A percentile compares a stretch with the other conserved stretches of the same genome.
These are phyloP conservation scores for Trametes meyenii DNA, from an alignment of 768 basidiomycete species.

Conservation along the genomic window DNA sequence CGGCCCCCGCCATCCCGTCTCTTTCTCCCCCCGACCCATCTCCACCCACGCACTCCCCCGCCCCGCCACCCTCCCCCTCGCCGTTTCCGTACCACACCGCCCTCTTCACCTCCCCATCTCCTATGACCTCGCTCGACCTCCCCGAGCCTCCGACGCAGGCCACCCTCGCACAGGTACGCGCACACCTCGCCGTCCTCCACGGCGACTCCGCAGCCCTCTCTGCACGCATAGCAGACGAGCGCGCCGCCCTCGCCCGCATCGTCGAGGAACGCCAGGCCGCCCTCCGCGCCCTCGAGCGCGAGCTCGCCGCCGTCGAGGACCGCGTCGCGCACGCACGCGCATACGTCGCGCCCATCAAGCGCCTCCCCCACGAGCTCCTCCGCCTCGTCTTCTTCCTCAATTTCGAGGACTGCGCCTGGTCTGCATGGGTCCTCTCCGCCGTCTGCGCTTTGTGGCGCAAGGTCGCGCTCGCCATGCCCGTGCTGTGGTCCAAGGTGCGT, in stretches of 20 bases:
- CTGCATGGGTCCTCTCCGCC: constrained; percentile 73
- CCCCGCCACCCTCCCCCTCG: not conserved
- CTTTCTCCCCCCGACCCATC: not conserved
- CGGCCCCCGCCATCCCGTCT: too few relatives aligned
- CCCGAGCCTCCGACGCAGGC: constrained; percentile 63
- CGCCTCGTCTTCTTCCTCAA: constrained; percentile 70
- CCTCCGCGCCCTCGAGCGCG: constrained; percentile 56
- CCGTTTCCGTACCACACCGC: not conserved
- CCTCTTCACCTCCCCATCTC: not conserved
- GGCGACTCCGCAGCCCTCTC: constrained; percentile 39
- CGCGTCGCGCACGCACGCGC: constrained; percentile 54
- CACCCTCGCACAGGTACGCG: constrained; percentile 55
- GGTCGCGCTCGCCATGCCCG: constrained; percentile 65
- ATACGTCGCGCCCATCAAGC: constrained; percentile 72
- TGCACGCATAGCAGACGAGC: constrained; percentile 52
- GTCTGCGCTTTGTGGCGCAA: constrained; percentile 71
- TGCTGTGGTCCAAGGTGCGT: constrained; percentile 74
- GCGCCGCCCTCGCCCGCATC: constrained; percentile 59
- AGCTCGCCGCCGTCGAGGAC: constrained; percentile 52
- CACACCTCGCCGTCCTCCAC: constrained; percentile 41
- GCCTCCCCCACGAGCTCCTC: constrained; percentile 73
- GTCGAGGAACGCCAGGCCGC: constrained; percentile 54
- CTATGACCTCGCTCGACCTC: constrained; percentile 38
- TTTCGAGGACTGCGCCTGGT: constrained; percentile 72
- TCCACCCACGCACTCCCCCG: not conserved